phyloP scores from a whole-genome alignment of 495 filamentous ascomycete genomes.

The Durotheca rogersii region DNA sequence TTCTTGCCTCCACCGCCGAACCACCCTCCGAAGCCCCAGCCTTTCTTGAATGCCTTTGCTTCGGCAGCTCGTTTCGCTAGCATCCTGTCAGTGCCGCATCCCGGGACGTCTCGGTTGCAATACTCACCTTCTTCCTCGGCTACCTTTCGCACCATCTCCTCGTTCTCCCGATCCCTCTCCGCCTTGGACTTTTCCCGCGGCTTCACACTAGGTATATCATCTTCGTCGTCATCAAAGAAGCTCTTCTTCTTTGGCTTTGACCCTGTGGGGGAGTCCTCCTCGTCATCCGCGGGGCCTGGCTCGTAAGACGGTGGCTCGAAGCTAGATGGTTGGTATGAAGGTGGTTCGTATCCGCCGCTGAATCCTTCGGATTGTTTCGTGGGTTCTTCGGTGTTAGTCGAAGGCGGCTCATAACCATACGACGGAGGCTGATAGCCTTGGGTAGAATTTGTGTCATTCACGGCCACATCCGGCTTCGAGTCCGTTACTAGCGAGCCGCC shows the following conservation, averaged over 20 bases:
- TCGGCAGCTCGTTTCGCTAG: slow-evolving; percentile 36
- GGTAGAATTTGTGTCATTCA: slow-evolving; percentile 4
- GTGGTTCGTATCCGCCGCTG: slow-evolving; percentile 49
- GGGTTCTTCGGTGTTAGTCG: slow-evolving; percentile 36
- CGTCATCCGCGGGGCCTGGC: slow-evolving; percentile 49
- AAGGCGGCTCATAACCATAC: slow-evolving; percentile 46
- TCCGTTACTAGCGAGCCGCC: slow-evolving; percentile 6
- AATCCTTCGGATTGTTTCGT: slow-evolving; percentile 33
- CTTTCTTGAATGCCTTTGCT: slow-evolving; percentile 60
- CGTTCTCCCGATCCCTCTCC: slow-evolving; percentile 62
- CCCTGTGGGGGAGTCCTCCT: slow-evolving; percentile 44
- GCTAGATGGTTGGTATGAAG: slow-evolving; percentile 50
- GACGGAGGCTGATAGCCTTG: slow-evolving; percentile 44
- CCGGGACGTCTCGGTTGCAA: slow-evolving; percentile 22
- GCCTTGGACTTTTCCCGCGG: slow-evolving; percentile 51
- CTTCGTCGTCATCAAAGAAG: slow-evolving; percentile 78
- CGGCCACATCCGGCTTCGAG: slow-evolving; percentile 7
- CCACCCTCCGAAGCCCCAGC: slow-evolving; percentile 84
- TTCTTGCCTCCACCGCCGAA: slow-evolving; percentile 68
- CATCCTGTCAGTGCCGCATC: slow-evolving; percentile 14
- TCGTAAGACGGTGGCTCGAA: slow-evolving; percentile 60
- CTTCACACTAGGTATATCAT: slow-evolving; percentile 48
- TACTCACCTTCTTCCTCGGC: slow-evolving; percentile 80
- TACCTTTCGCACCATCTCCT: slow-evolving; percentile 77
- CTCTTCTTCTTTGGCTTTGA: slow-evolving; percentile 68